These are phyloP conservation scores for Croton setiger DNA, from an alignment of 441 rosid genomes.

Conservation along the genomic window DNA sequence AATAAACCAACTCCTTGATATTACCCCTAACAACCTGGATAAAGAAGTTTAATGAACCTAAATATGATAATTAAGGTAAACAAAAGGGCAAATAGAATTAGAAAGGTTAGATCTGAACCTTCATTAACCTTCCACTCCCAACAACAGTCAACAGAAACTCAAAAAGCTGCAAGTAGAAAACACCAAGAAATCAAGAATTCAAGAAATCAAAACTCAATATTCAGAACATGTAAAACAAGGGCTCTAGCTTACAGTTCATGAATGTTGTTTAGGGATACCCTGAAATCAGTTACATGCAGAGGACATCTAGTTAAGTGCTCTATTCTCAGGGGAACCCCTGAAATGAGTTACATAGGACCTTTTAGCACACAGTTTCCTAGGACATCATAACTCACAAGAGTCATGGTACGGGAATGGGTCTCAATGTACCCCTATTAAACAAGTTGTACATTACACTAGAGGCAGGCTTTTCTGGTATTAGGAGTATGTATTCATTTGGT, in stretches of 20 bases:
- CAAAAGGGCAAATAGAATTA: conserved; percentile 12
- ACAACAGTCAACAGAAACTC: conserved; percentile 85
- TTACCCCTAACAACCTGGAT: conserved; percentile 56
- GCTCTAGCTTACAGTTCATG: background rate
- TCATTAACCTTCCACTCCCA: conserved; percentile 61
- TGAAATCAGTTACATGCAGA: background rate
- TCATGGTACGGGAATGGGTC: too few species aligned
- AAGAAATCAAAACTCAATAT: conserved; percentile 9
- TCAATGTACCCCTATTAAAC: too few species aligned
- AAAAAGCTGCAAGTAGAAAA: conserved; percentile 58
- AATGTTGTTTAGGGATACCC: background rate
- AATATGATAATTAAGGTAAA: conserved; percentile 1
- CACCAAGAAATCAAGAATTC: conserved; percentile 27
- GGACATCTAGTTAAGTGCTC: background rate
- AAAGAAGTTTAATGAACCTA: conserved; percentile 16
- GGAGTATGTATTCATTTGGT: too few species aligned
- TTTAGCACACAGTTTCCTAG: too few species aligned
- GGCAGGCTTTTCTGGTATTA: too few species aligned
- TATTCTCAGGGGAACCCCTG: too few species aligned
- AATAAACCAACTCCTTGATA: conserved; percentile 73
- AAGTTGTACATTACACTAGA: too few species aligned
- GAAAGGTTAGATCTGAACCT: conserved; percentile 48
- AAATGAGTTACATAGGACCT: too few species aligned
- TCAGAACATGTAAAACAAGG: conserved; percentile 10
- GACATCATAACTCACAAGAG: too few species aligned